Base-by-base conservation (phyloP, 1,284 basidiomycete genomes). In the Psilocybe mexicana region DNA sequence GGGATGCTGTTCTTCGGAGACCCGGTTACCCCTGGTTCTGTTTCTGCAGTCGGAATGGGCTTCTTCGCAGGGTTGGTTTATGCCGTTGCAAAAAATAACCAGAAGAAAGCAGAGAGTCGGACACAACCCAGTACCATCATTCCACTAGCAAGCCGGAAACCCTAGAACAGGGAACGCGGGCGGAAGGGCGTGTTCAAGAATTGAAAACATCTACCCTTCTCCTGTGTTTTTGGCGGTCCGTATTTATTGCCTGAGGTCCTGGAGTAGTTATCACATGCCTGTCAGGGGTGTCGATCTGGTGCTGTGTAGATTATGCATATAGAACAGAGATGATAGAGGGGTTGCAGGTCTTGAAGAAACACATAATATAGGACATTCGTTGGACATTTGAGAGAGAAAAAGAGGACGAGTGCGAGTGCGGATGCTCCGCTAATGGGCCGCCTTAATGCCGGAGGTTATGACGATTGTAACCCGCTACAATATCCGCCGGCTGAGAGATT, bases 1-100 rank as follows among this genome's bases (percentile, higher is more conserved):
- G 95, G 95, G 11, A 94, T 98, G 90, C 73, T 98, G 60, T 96
- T 97, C 79, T 96, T 97, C 72, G 93, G 93, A 43, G 96, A 99
- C 74, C 75, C 86, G 12, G 89, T 93, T 38, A 96, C 93, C 4
- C 73, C 89, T 61, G 93, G 94, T 40, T 96, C 92, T 26, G 90
- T 98, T 46, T 88, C 90, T 10, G 95, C 96, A 33, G 89, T 99
- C 55, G 76, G 79, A 1, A 83, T 94, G 42, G 97, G 97, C 3
- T 98, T 98, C 76, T 80, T 97, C 64, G 94, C 96, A 24, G 96
- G 96, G 8, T 70, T 95, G 52, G 78, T 96, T 58, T 96, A 96
- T 71, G 92, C 94, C 18, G 81, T 95, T 11, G 94, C 94, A 50
- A 96, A 96, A 78, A 92, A 87, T 72, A 92, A 92, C 69, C 92